Percentiles rank a stretch among this genome's conserved stretches.
Conservation (phyloP, 495 filamentous ascomycete species). For the Oidiodendron maius region DNA sequence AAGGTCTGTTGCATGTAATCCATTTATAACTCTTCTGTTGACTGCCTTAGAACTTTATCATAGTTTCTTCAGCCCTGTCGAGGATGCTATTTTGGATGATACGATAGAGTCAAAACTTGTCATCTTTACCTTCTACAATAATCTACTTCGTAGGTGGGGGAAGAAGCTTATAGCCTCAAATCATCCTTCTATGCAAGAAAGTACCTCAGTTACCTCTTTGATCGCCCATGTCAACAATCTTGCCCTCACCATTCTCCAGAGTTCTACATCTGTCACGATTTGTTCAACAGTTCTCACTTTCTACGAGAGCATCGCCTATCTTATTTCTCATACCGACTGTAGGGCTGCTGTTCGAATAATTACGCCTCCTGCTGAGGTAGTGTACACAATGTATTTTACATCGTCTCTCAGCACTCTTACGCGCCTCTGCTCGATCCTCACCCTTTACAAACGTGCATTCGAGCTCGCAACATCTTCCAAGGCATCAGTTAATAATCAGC, state of each 20-base stretch:
- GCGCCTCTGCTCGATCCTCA: slow-evolving; percentile 60
- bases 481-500: slow-evolving; percentile 5
- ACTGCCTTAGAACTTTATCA: slow-evolving; percentile 40
- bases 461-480: slow-evolving; percentile 50
- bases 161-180: slow-evolving; percentile 30
- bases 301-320: slow-evolving; percentile 52
- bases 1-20: slow-evolving; percentile 32
- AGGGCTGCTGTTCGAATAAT: slow-evolving; percentile 52
- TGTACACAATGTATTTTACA: slow-evolving; percentile 66
- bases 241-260: slow-evolving; percentile 53
- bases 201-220: slow-evolving; percentile 37
- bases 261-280: slow-evolving; percentile 26
- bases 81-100: slow-evolving; percentile 48
- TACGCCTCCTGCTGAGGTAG: slow-evolving; percentile 59
- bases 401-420: slow-evolving; percentile 59
- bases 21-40: not conserved
- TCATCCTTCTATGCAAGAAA: slow-evolving; percentile 19
- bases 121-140: slow-evolving; percentile 65
- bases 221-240: slow-evolving; percentile 57
- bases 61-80: slow-evolving; percentile 48
- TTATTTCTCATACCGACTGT: slow-evolving; percentile 48
- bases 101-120: slow-evolving; percentile 42
- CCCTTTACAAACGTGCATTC: slow-evolving; percentile 69
- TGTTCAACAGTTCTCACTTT: slow-evolving; percentile 58
- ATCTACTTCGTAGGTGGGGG: slow-evolving; percentile 66